These are phyloP conservation scores for Eleusine indica DNA, from an alignment of 176 grass and related monocot species.

Conservation along the genomic window DNA sequence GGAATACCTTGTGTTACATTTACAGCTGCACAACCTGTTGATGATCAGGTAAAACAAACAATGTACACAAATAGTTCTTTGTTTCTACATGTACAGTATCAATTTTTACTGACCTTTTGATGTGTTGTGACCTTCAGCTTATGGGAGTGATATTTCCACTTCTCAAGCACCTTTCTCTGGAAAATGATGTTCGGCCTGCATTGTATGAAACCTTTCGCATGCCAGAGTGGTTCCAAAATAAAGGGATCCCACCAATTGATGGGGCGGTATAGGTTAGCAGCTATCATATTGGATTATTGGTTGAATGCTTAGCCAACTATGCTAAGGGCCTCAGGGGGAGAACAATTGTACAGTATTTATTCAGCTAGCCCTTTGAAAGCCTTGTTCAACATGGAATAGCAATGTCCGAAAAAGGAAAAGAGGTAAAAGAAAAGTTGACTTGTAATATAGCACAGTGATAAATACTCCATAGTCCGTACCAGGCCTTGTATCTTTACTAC, in stretches of 20 bases:
- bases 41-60: constrained; percentile 66
- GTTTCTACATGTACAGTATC: neutral
- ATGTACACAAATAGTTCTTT: constrained; percentile 1
- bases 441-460: constrained; percentile 28
- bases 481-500: neutral
- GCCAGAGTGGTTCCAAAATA: constrained; percentile 89
- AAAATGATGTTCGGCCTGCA: constrained; percentile 76
- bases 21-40: constrained; percentile 71
- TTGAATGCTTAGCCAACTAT: neutral
- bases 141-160: constrained; percentile 78
- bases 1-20: constrained; percentile 93
- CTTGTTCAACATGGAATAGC: constrained; percentile 4
- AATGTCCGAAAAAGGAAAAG: neutral
- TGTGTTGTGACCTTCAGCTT: constrained; percentile 59
- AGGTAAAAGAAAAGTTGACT: neutral
- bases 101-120: constrained; percentile 26
- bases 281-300: constrained; percentile 24
- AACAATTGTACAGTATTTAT: constrained; percentile 42
- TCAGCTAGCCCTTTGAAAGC: neutral
- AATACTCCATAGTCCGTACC: neutral
- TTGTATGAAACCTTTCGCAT: constrained; percentile 83
- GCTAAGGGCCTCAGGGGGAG: neutral
- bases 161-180: constrained; percentile 75
- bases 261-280: constrained; percentile 23
- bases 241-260: constrained; percentile 64